Evolutionary conservation across 202 grass and related monocot species (phyloP).

Genomic region (Setaria viridis): DNA sequence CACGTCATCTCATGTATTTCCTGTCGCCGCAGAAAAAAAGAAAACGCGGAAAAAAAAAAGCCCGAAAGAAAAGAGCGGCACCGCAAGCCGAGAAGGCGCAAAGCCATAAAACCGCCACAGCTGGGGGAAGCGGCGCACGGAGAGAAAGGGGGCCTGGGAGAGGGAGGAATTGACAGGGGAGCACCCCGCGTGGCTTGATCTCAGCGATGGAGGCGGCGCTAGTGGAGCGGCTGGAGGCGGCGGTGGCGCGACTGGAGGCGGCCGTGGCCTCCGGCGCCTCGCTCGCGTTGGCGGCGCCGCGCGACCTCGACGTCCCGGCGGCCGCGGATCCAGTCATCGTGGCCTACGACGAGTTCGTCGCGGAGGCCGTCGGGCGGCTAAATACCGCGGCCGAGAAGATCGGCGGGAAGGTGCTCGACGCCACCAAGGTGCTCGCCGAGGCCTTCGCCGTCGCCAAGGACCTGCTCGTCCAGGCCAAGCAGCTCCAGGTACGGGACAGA

Average conservation of each 20-base stretch:
- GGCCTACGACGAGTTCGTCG: constrained; percentile 80
- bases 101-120: constrained; percentile 40
- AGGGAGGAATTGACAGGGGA: not conserved
- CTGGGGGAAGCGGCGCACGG: constrained; percentile 35
- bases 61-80: not conserved
- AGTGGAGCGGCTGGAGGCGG: constrained; percentile 83
- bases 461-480: constrained; percentile 84
- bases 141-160: not conserved
- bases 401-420: constrained; percentile 84
- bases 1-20: not conserved
- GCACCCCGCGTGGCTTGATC: constrained; percentile 19
- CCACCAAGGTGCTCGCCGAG: constrained; percentile 77
- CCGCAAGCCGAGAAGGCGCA: constrained; percentile 21
- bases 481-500: constrained; percentile 60
- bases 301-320: constrained; percentile 47
- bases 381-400: constrained; percentile 76
- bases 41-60: not conserved
- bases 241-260: constrained; percentile 83
- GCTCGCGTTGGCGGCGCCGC: constrained; percentile 35
- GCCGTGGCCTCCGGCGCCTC: constrained; percentile 54
- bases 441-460: constrained; percentile 72
- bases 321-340: constrained; percentile 70
- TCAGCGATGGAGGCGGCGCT: constrained; percentile 73
- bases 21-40: not conserved
- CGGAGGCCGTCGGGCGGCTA: constrained; percentile 55